Evolutionary conservation across 805 yeast species (phyloP).

Genomic region (Torulaspora franciscae): DNA sequence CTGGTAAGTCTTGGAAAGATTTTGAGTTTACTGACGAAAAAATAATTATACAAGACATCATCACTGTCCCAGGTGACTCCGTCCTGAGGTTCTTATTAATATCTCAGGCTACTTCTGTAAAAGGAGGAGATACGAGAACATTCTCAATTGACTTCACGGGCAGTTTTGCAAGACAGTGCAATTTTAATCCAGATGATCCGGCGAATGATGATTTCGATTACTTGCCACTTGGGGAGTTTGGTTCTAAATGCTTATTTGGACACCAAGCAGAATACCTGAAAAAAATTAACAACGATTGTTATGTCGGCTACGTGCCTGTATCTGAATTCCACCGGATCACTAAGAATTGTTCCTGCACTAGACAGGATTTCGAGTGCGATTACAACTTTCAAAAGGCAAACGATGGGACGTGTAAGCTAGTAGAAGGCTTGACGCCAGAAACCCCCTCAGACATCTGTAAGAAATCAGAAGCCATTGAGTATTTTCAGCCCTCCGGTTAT

Average conservation of each 20-base stretch:
- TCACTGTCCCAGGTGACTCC: conserved; percentile 91
- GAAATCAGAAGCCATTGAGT: conserved; percentile 55
- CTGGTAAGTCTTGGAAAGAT: conserved; percentile 72
- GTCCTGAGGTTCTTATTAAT: conserved; percentile 71
- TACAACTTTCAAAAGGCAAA: conserved; percentile 64
- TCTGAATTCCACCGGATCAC: conserved; percentile 50
- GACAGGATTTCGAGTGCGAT: conserved; percentile 92
- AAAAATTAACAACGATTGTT: conserved; percentile 52
- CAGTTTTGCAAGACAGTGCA: conserved; percentile 52
- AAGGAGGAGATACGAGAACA: conserved; percentile 45
- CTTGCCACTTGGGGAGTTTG: conserved; percentile 55
- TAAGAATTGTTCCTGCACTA: conserved; percentile 74
- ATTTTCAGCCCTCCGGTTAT: conserved; percentile 88
- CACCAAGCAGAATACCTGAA: conserved; percentile 58
- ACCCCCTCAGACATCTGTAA: conserved; percentile 61
- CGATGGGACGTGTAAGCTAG: conserved; percentile 83
- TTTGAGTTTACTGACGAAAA: conserved; percentile 55
- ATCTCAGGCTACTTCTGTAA: conserved; percentile 43
- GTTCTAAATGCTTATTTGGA: conserved; percentile 62
- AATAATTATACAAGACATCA: conserved; percentile 61
- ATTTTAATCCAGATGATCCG: conserved; percentile 41
- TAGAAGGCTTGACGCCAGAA: conserved; percentile 65
- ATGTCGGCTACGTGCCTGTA: conserved; percentile 64
- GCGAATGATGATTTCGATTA: conserved; percentile 56
- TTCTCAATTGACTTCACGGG: conserved; percentile 55